A percentile compares a stretch with the other conserved stretches of the same genome.
Conservation (phyloP, 1,139 yeast species). For the Lodderomyces oxycetoniae region DNA sequence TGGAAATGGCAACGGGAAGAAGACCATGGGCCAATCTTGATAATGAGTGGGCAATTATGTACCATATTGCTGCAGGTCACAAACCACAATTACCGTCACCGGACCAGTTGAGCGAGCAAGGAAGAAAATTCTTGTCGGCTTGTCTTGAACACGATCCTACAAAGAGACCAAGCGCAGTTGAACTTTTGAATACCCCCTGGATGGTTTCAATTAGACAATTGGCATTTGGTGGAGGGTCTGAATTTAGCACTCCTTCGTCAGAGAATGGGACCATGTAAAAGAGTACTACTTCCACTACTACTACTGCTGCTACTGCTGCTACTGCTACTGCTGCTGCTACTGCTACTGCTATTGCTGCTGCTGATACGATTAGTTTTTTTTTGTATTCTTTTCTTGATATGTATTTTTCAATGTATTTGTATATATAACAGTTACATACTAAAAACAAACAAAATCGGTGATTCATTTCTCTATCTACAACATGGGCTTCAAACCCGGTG, state of each 20-base stretch:
- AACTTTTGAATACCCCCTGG: conserved; percentile 89
- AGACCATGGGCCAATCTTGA: conserved; percentile 90
- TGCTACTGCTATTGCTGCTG: too few relatives aligned
- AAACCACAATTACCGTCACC: conserved; percentile 77
- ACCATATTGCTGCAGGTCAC: conserved; percentile 95
- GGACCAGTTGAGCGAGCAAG: conserved; percentile 73
- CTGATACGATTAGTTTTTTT: too few relatives aligned
- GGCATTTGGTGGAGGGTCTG: conserved; percentile 48
- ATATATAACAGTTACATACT: too few relatives aligned
- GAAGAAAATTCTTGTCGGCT: conserved; percentile 63
- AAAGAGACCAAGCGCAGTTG: conserved; percentile 78
- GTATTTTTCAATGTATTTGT: too few relatives aligned
- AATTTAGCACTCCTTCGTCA: conserved; percentile 34
- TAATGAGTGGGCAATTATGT: conserved; percentile 98
- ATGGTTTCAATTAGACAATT: conserved; percentile 64
- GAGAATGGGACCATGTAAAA: conserved; percentile 24
- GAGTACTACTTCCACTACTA: too few relatives aligned
- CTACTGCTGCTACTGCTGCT: too few relatives aligned
- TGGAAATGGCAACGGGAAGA: conserved; percentile 80
- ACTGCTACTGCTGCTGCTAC: too few relatives aligned
- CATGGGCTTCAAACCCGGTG: background rate
- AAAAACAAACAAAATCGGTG: too few relatives aligned
- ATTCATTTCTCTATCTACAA: too few relatives aligned
- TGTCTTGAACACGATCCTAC: conserved; percentile 83
- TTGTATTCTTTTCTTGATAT: conserved; percentile 2